Percentiles rank a stretch among this genome's conserved stretches.
Evolutionary conservation across 352 stramenopile species (phyloP).

Genomic region (Phytophthora sansomeana): DNA sequence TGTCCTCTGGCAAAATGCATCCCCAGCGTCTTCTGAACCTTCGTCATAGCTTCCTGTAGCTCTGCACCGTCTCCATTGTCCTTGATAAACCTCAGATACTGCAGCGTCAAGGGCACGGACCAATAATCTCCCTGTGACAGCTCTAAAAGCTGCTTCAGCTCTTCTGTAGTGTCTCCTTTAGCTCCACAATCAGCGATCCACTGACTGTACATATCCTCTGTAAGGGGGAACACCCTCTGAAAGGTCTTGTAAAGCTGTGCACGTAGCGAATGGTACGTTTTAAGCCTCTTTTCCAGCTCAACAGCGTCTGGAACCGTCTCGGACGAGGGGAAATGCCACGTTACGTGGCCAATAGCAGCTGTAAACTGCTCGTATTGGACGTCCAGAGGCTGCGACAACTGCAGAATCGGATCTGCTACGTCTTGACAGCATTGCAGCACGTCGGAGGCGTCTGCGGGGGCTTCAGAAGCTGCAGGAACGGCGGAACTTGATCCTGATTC

Average conservation of each 20-base stretch:
- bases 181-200: slow-evolving; percentile 52
- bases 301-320: no score
- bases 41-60: slow-evolving; percentile 42
- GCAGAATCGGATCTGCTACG: slow-evolving; percentile 14
- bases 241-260: slow-evolving; percentile 53
- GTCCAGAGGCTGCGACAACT: slow-evolving; percentile 2
- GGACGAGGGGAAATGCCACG: slow-evolving; percentile 36
- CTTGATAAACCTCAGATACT: slow-evolving; percentile 48
- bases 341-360: slow-evolving; percentile 43
- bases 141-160: slow-evolving; percentile 47
- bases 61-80: slow-evolving; percentile 35
- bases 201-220: slow-evolving; percentile 61
- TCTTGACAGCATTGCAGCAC: slow-evolving; percentile 37
- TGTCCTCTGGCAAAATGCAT: slow-evolving; percentile 66
- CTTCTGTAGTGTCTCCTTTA: slow-evolving; percentile 1
- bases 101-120: slow-evolving; percentile 55
- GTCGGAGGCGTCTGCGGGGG: not conserved
- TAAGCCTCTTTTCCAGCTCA: slow-evolving; percentile 14
- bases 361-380: slow-evolving; percentile 52
- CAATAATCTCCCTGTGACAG: slow-evolving; percentile 58
- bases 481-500: slow-evolving; percentile 8
- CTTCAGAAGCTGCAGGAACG: not conserved
- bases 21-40: slow-evolving; percentile 45
- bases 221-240: slow-evolving; percentile 64
- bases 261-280: slow-evolving; percentile 38